A percentile compares a stretch with the other conserved stretches of the same genome.
Evolutionary conservation across 1,139 yeast species (phyloP).

Genomic region (Geotrichum citri-aurantii): DNA sequence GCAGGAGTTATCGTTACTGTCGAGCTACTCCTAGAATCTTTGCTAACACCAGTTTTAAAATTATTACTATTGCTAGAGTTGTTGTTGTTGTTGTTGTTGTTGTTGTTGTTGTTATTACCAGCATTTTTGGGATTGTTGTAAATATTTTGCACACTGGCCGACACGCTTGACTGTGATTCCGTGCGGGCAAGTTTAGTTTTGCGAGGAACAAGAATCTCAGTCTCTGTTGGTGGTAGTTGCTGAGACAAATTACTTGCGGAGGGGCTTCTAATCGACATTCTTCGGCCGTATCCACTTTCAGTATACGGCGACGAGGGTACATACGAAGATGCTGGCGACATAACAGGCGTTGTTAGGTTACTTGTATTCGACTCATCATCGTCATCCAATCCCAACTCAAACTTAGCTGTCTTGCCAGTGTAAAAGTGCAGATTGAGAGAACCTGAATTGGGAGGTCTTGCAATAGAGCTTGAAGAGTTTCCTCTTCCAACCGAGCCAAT

Average conservation of each 20-base stretch:
- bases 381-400: slow-evolving; percentile 26
- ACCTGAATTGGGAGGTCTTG: background rate
- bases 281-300: background rate
- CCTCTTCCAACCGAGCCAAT: slow-evolving; percentile 13
- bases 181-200: slow-evolving; percentile 28
- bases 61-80: background rate
- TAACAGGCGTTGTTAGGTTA: slow-evolving; percentile 24
- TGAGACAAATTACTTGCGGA: slow-evolving; percentile 3
- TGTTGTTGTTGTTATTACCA: slow-evolving; percentile 5
- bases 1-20: background rate
- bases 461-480: slow-evolving; percentile 9
- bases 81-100: slow-evolving; percentile 2
- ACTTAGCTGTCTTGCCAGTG: slow-evolving; percentile 19
- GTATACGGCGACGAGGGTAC: slow-evolving; percentile 14
- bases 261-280: background rate
- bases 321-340: slow-evolving; percentile 23
- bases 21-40: background rate
- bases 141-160: slow-evolving; percentile 21
- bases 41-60: background rate
- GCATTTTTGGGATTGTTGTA: background rate
- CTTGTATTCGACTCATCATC: slow-evolving; percentile 20
- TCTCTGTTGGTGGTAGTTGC: slow-evolving; percentile 11
- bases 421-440: slow-evolving; percentile 4
- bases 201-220: slow-evolving; percentile 21
- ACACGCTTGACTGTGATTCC: slow-evolving; percentile 26